Conservation (phyloP, 2,329 filamentous ascomycete species). For the Stromatinia cepivora region DNA sequence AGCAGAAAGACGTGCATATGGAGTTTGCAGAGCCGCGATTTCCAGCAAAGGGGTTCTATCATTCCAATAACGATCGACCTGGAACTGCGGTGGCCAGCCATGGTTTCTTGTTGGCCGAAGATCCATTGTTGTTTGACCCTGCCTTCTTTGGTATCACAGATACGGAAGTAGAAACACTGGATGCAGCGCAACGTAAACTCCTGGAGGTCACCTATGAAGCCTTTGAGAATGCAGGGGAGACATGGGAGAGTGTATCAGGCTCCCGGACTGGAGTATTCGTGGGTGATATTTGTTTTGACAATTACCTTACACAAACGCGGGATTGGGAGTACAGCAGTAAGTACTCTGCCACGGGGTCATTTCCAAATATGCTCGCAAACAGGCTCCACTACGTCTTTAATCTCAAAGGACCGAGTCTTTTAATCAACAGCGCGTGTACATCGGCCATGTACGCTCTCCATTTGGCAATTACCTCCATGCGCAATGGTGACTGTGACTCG, state of each 20-base stretch:
- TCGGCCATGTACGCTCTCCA: slow-evolving; percentile 53
- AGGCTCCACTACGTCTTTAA: slow-evolving; percentile 41
- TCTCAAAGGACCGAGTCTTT: slow-evolving; percentile 28
- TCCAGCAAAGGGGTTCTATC: slow-evolving; percentile 24
- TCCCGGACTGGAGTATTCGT: slow-evolving; percentile 32
- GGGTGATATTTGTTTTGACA: slow-evolving; percentile 31
- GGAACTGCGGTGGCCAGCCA: neutral
- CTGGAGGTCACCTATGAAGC: slow-evolving; percentile 44
- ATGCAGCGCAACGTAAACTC: slow-evolving; percentile 52
- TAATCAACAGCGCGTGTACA: slow-evolving; percentile 52
- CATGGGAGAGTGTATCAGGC: slow-evolving; percentile 30
- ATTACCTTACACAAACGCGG: slow-evolving; percentile 21
- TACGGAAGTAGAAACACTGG: slow-evolving; percentile 38
- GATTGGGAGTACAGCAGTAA: slow-evolving; percentile 34
- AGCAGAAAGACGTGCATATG: too few species aligned
- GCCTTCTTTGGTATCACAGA: slow-evolving; percentile 30
- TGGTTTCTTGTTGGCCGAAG: neutral
- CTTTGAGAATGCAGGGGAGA: slow-evolving; percentile 38
- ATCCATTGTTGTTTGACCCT: slow-evolving; percentile 28
- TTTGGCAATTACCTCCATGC: slow-evolving; percentile 31
- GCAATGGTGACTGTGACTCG: slow-evolving; percentile 40
- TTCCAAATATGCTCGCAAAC: slow-evolving; percentile 32
- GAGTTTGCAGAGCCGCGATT: too few species aligned
- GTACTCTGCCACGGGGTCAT: slow-evolving; percentile 33
- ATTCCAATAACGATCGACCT: neutral